These are phyloP conservation scores for Nannochloris sp. DNA, from an alignment of 139 green algal species.

Conservation along the genomic window DNA sequence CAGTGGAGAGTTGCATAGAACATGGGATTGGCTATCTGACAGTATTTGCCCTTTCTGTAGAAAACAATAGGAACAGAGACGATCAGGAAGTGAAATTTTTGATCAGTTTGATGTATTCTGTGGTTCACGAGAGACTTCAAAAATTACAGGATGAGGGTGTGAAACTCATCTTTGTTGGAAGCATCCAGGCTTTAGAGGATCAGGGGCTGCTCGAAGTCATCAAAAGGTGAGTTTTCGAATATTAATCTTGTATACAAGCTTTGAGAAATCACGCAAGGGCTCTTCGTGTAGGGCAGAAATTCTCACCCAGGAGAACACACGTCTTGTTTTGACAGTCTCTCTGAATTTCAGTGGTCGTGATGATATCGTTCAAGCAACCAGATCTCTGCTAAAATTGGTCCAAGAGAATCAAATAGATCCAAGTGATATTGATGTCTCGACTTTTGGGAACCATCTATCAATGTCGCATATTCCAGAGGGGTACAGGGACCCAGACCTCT, in stretches of 20 bases:
- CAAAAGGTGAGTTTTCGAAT: too few relatives aligned
- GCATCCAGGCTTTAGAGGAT: neutral
- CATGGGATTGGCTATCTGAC: slow-evolving; percentile 45
- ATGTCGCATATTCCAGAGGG: slow-evolving; percentile 5
- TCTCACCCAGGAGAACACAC: slow-evolving; percentile 29
- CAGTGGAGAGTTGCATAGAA: slow-evolving; percentile 24
- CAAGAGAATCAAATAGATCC: slow-evolving; percentile 12
- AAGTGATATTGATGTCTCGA: slow-evolving; percentile 8
- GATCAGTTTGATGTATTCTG: neutral
- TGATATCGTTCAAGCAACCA: slow-evolving; percentile 33
- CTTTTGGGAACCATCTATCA: slow-evolving; percentile 14
- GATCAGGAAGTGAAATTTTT: slow-evolving; percentile 42
- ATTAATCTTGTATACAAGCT: too few relatives aligned
- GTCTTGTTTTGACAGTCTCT: slow-evolving; percentile 44
- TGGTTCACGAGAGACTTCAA: slow-evolving; percentile 8
- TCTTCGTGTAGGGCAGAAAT: slow-evolving; percentile 20
- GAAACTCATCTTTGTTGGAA: neutral
- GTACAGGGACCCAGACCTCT: slow-evolving; percentile 44
- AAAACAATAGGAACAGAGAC: slow-evolving; percentile 46
- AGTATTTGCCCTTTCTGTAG: slow-evolving; percentile 31
- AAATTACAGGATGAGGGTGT: neutral
- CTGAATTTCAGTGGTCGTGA: slow-evolving; percentile 50
- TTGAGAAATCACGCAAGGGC: too few relatives aligned
- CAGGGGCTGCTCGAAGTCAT: neutral
- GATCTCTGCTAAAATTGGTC: too few relatives aligned